Evolutionary conservation across 208 protist species (phyloP).

Genomic region (Acanthamoeba royreba): DNA sequence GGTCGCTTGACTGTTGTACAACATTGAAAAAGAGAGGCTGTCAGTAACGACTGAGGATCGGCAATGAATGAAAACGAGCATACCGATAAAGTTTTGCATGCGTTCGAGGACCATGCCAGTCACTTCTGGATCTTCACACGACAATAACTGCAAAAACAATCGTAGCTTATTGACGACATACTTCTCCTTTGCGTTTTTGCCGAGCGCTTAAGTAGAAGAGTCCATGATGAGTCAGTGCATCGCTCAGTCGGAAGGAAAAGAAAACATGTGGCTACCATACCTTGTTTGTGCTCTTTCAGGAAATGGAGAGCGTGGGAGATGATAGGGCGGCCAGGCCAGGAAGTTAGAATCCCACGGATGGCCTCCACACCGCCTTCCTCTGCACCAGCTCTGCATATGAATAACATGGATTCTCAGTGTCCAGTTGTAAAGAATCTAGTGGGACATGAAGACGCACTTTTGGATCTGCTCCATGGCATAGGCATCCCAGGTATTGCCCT

Average conservation of each 20-base stretch:
- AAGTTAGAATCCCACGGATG: neutral
- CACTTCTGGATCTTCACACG: constrained; percentile 8
- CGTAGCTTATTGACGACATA: neutral
- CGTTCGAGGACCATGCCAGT: neutral
- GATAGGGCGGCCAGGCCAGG: neutral
- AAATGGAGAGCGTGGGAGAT: neutral
- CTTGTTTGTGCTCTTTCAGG: neutral
- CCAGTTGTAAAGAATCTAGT: neutral
- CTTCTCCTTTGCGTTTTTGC: neutral
- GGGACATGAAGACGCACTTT: neutral
- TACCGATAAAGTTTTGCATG: neutral
- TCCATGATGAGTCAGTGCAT: too few species aligned
- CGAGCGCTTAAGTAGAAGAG: too few species aligned
- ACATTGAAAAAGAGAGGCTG: neutral
- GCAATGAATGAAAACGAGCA: neutral
- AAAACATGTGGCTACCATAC: neutral
- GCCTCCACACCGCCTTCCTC: neutral
- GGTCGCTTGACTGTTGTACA: neutral
- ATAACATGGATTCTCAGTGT: neutral
- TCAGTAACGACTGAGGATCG: neutral
- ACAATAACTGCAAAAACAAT: neutral
- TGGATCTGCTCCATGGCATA: neutral
- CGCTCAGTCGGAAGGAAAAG: too few species aligned
- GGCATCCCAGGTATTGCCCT: neutral
- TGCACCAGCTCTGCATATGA: neutral